These are phyloP conservation scores for Saccharata proteae DNA, from an alignment of 2,329 filamentous ascomycete species.

Conservation along the genomic window DNA sequence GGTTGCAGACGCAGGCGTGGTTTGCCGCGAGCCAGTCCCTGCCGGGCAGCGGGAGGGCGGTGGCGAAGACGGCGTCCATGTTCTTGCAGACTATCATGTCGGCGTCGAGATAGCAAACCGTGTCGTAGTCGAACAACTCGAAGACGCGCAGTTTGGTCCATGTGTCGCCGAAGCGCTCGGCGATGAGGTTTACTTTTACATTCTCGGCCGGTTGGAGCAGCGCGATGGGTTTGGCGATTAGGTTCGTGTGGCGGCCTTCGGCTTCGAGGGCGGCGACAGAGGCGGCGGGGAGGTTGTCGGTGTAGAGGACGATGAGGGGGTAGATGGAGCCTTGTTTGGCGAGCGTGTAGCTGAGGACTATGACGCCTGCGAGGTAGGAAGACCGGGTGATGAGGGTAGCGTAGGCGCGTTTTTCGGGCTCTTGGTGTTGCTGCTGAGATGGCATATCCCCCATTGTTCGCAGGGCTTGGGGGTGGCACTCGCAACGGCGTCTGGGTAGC, in stretches of 20 bases:
- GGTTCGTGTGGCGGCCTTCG: constrained; percentile 29
- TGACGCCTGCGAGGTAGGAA: constrained; percentile 40
- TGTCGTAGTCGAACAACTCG: constrained; percentile 27
- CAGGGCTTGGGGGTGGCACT: too few species aligned
- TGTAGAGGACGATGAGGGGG: constrained; percentile 40
- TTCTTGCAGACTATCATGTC: constrained; percentile 36
- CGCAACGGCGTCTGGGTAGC: too few species aligned
- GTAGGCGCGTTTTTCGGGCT: constrained; percentile 25
- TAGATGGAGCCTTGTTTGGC: constrained; percentile 32
- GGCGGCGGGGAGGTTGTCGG: constrained; percentile 27
- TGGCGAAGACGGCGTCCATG: constrained; percentile 33
- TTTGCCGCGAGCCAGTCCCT: constrained; percentile 35
- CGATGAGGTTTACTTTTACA: constrained; percentile 27
- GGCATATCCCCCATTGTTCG: too few species aligned
- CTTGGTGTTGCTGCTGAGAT: too few species aligned
- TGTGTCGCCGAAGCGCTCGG: constrained; percentile 41
- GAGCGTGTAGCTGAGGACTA: constrained; percentile 39
- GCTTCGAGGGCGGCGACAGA: constrained; percentile 29
- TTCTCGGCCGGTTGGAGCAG: constrained; percentile 28
- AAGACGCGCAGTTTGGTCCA: constrained; percentile 46
- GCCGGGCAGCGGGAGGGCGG: constrained; percentile 24
- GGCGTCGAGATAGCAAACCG: constrained; percentile 40
- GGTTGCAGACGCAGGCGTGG: constrained; percentile 42
- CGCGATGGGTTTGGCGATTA: constrained; percentile 28
- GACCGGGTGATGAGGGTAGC: constrained; percentile 40